Conservation (phyloP, 1,284 basidiomycete genomes). For the Tremellales sp. region DNA sequence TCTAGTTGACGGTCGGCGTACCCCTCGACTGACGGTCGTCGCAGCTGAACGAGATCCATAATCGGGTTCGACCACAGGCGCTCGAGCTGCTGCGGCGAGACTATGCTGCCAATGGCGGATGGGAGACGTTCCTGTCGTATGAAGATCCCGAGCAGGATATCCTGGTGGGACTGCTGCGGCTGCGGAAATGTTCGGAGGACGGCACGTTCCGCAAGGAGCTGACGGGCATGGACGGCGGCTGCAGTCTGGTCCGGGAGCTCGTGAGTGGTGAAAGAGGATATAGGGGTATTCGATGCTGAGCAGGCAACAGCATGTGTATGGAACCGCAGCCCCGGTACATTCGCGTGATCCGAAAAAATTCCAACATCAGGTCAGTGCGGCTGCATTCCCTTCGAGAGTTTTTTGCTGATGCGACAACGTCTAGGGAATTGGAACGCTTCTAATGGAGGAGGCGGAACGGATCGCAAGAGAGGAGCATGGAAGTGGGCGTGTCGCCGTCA, state of each 20-base stretch:
- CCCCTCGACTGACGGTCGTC: slow-evolving; percentile 2
- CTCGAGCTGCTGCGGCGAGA: slow-evolving; percentile 96
- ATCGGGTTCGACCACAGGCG: slow-evolving; percentile 92
- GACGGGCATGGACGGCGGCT: slow-evolving; percentile 68
- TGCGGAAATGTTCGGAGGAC: slow-evolving; percentile 92
- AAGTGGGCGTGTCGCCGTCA: slow-evolving; percentile 78
- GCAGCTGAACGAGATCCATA: slow-evolving; percentile 96
- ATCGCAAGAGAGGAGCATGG: slow-evolving; percentile 98
- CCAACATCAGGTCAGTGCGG: slow-evolving; percentile 75
- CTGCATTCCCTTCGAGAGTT: background rate
- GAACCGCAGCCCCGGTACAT: slow-evolving; percentile 95
- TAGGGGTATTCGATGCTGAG: too few species aligned
- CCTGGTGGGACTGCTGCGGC: slow-evolving; percentile 84
- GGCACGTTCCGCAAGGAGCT: slow-evolving; percentile 96
- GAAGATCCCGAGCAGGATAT: slow-evolving; percentile 98
- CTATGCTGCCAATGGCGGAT: slow-evolving; percentile 95
- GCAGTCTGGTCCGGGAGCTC: slow-evolving; percentile 92
- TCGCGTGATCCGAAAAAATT: slow-evolving; percentile 97
- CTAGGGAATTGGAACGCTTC: slow-evolving; percentile 88
- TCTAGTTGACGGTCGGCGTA: background rate
- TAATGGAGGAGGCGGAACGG: slow-evolving; percentile 99
- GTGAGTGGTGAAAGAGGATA: slow-evolving; percentile 25
- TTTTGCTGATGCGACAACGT: background rate
- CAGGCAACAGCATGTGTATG: slow-evolving; percentile 75
- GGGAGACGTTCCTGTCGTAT: slow-evolving; percentile 99